Evolutionary conservation across 495 filamentous ascomycete species (phyloP).

Genomic region (Podospora pseudocomata): DNA sequence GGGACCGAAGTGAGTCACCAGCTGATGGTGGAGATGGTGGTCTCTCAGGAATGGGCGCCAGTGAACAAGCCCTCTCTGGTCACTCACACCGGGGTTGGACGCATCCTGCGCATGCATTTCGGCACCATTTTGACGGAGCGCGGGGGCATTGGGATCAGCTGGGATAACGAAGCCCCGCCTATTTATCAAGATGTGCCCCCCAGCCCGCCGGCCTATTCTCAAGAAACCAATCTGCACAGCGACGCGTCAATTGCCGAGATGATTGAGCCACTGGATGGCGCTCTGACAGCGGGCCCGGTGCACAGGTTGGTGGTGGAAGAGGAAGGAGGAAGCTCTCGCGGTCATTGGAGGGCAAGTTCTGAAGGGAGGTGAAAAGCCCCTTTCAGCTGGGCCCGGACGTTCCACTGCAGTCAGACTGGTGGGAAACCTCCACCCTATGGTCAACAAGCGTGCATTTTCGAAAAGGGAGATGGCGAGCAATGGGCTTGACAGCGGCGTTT

Average conservation of each 20-base stretch:
- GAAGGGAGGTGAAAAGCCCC: conserved; percentile 24
- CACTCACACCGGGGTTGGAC: conserved; percentile 83
- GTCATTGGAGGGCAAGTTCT: neutral
- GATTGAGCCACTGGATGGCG: conserved; percentile 28
- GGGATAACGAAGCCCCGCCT: conserved; percentile 95
- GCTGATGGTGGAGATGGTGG: conserved; percentile 89
- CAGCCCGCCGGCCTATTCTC: conserved; percentile 72
- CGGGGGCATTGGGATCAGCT: conserved; percentile 84
- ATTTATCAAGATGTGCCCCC: conserved; percentile 92
- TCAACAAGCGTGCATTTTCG: neutral
- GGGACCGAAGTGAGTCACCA: conserved; percentile 77
- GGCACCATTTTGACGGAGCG: conserved; percentile 74
- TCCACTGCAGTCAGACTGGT: neutral
- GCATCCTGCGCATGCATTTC: conserved; percentile 94
- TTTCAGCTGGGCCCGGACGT: conserved; percentile 11
- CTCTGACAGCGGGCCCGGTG: neutral
- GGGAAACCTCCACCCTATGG: neutral
- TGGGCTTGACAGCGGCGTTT: neutral
- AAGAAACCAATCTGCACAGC: conserved; percentile 20
- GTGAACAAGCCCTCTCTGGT: conserved; percentile 64
- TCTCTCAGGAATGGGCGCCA: conserved; percentile 83
- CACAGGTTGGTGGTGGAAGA: neutral
- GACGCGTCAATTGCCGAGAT: conserved; percentile 26
- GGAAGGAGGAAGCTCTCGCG: neutral
- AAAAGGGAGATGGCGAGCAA: neutral